Evolutionary conservation across 1,284 basidiomycete genomes (phyloP), one percentile per base, ranked within the genome.

Genomic region (Rhodotorula sp.): DNA sequence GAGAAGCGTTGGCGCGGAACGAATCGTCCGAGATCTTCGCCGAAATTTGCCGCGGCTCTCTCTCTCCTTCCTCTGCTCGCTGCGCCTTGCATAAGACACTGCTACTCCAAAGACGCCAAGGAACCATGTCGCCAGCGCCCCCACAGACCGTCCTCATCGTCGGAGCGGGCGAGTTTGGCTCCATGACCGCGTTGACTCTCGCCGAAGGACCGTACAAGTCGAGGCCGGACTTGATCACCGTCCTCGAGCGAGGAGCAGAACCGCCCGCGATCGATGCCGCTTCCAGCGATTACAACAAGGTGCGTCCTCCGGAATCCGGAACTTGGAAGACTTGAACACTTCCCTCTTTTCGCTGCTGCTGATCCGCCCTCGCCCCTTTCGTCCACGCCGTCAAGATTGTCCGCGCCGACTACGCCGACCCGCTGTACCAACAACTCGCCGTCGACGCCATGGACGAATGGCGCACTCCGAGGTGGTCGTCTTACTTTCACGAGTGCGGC

Each of bases 241-340:
- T 76, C 23, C 29, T 76, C 29, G 74, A 76, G 21, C 58, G 71
- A 3, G 66, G 71, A 12, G 49, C 56, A 1, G 68, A 67, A 15
- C 63, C 65, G 3, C 65, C 65, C 0, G 74, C 69, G 1, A 20
- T 66, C 10, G 74, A 76, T 34, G 72, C 72, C 8, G 74, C 74
- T 3, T 65, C 51, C 23, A 57, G 43, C 43, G 74, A 76, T 46
- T 70, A 72, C 72, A 76, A 76, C 74, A 76, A 76, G 67, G 66
- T 66, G 39, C 49, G 48, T 8, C 39, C 12, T 15, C 16, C 23
- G 57, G 10, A 43, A 14, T 43, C 12, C 39, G 39, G 10, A 43
- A 43, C 39, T 14, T 43, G 39, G 39, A 43, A 43, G 39, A 43
- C 39, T 43, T 12, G 8, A 8, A 43, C 8, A 12, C 39, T 43